A percentile compares a stretch with the other conserved stretches of the same genome.
These are phyloP conservation scores for Phytophthora cactorum DNA, from an alignment of 352 stramenopile species.

Conservation along the genomic window DNA sequence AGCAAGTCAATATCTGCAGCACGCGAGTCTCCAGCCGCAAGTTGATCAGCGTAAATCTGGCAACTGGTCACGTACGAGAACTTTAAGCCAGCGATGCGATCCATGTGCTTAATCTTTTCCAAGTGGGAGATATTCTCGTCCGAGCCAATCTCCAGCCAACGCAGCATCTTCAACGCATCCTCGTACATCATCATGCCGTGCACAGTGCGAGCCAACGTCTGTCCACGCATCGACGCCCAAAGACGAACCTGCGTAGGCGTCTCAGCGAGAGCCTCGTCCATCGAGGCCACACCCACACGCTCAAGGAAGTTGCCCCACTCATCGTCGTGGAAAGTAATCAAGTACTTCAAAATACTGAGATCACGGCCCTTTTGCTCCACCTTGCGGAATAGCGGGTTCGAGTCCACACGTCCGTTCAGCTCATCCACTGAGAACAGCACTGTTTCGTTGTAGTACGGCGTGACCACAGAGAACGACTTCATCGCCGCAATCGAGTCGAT, in stretches of 20 bases:
- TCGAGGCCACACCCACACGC: constrained; percentile 73
- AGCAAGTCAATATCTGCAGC: constrained; percentile 97
- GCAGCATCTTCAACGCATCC: constrained; percentile 89
- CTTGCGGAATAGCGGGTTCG: constrained; percentile 87
- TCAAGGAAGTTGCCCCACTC: constrained; percentile 91
- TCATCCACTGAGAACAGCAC: constrained; percentile 88
- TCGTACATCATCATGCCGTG: constrained; percentile 93
- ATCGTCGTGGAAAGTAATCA: constrained; percentile 88
- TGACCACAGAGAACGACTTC: constrained; percentile 90
- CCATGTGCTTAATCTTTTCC: constrained; percentile 92
- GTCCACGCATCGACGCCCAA: constrained; percentile 87
- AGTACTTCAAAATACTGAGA: constrained; percentile 89
- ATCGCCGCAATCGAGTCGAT: constrained; percentile 87
- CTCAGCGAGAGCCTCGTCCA: constrained; percentile 82
- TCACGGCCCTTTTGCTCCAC: constrained; percentile 86
- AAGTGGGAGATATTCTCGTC: constrained; percentile 85
- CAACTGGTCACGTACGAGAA: constrained; percentile 92
- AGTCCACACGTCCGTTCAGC: constrained; percentile 79
- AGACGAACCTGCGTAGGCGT: constrained; percentile 85
- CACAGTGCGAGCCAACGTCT: constrained; percentile 87
- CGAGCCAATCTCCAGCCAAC: constrained; percentile 88
- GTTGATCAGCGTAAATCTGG: constrained; percentile 89
- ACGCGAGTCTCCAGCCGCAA: constrained; percentile 68
- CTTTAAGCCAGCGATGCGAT: constrained; percentile 86
- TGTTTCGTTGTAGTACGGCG: constrained; percentile 90